Base-by-base conservation (phyloP, 2,329 filamentous ascomycete species). In the Davidsoniella eucalypti region DNA sequence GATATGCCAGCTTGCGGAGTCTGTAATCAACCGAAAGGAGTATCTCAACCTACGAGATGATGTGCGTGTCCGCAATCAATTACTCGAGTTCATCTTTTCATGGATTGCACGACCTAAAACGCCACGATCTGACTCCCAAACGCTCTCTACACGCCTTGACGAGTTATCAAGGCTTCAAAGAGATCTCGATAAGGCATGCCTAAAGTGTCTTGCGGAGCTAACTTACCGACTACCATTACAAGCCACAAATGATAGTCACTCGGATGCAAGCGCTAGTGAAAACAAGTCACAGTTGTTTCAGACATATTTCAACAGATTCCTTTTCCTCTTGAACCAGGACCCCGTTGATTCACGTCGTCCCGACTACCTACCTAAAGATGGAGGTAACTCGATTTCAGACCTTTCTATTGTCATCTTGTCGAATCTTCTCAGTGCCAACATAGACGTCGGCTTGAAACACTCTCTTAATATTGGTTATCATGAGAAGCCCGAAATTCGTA, bases 271-370 rank as follows among this genome's bases (percentile, higher is more conserved):
- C 42, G 78, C 75, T 49, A 81, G 77, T 55, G 80, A 82, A 60
- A 69, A 80, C 48, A 83, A 83, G 59, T 80, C 76, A 1, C 75
- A 82, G 57, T 78, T 83, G 73, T 84, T 84, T 58, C 77, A 81
- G 54, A 77, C 73, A 5, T 84, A 84, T 60, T 83, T 84, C 63
- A 82, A 80, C 54, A 69, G 78, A 6, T 83, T 84, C 57, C 65
- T 84, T 17, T 80, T 77, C 0, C 64, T 84, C 4, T 66, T 84
- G 25, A 80, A 80, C 54, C 68, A 75, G 46, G 76, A 81, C 50
- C 55, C 58, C 12, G 54, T 54, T 36, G 54, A 64, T 9, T 23
- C 45, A 9, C 37, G 50, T 6, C 43, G 51, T 8, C 25, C 42
- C 3, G 53, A 56, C 14, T 9, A 49, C 6, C 17, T 17, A 8